Evolutionary conservation across 1,139 yeast species (phyloP).

Genomic region (Pichia cactophila): DNA sequence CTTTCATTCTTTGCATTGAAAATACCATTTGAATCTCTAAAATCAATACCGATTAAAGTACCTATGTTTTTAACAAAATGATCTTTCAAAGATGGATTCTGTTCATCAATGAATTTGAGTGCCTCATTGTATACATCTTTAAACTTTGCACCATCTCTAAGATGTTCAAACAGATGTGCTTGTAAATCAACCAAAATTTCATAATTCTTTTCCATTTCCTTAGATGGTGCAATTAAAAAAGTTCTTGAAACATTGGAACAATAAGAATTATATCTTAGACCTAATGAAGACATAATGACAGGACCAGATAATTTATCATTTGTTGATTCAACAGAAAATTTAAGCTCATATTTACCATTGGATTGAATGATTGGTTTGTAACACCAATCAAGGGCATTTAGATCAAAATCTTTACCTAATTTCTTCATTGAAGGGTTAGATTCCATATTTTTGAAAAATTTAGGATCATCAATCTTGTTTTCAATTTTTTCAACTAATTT

Average conservation of each 20-base stretch:
- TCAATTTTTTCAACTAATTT: conserved; percentile 73
- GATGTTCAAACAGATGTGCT: conserved; percentile 46
- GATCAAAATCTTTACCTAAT: conserved; percentile 54
- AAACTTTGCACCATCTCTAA: conserved; percentile 64
- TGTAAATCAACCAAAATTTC: conserved; percentile 68
- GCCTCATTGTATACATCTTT: conserved; percentile 62
- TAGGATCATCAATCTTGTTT: conserved; percentile 69
- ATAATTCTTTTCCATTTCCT: conserved; percentile 70
- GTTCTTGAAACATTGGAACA: conserved; percentile 87
- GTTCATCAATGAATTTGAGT: conserved; percentile 46
- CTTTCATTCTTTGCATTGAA: conserved; percentile 71
- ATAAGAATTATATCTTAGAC: conserved; percentile 81
- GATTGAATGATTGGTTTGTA: conserved; percentile 88
- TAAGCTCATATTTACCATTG: conserved; percentile 78
- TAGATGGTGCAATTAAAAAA: conserved; percentile 82
- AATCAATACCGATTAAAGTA: conserved; percentile 85
- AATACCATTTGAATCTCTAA: conserved; percentile 71
- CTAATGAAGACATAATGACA: conserved; percentile 76
- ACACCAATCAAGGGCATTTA: conserved; percentile 84
- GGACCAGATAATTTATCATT: conserved; percentile 68
- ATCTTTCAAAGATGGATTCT: conserved; percentile 55
- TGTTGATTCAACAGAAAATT: conserved; percentile 75
- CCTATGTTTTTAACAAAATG: conserved; percentile 80
- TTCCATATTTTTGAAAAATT: conserved; percentile 46
- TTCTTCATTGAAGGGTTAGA: conserved; percentile 54